Percentiles rank a stretch among this genome's conserved stretches.
Conservation (phyloP, 2,329 filamentous ascomycete species). For the Sporothrix euskadiensis region DNA sequence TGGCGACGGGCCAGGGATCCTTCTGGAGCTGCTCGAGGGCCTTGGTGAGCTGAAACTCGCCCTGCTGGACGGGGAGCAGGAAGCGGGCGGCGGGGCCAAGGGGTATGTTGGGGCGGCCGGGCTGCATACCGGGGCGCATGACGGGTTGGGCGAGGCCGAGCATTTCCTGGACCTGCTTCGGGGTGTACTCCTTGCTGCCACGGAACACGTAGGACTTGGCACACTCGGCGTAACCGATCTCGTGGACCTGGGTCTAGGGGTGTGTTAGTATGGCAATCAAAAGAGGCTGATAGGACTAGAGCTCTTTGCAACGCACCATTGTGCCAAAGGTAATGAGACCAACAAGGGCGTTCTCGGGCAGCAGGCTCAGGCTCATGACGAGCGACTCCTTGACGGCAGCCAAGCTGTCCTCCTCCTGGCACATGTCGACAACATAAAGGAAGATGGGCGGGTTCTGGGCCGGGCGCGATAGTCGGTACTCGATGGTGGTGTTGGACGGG, state of each 20-base stretch:
- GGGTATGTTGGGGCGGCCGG: slow-evolving; percentile 66
- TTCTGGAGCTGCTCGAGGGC: slow-evolving; percentile 92
- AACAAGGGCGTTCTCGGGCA: slow-evolving; percentile 79
- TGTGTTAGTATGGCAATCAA: slow-evolving; percentile 32
- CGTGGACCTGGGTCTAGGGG: slow-evolving; percentile 82
- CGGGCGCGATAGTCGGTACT: slow-evolving; percentile 77
- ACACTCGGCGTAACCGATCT: slow-evolving; percentile 96
- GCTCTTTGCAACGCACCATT: slow-evolving; percentile 61
- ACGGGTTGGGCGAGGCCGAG: slow-evolving; percentile 75
- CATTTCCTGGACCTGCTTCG: slow-evolving; percentile 99
- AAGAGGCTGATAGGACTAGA: too few species aligned
- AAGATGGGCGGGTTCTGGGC: slow-evolving; percentile 87
- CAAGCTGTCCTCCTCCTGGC: slow-evolving; percentile 84
- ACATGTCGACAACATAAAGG: slow-evolving; percentile 83
- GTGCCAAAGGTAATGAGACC: slow-evolving; percentile 87
- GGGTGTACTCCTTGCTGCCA: slow-evolving; percentile 95
- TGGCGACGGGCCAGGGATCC: slow-evolving; percentile 96
- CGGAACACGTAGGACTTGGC: slow-evolving; percentile 98
- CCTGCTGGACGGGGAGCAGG: slow-evolving; percentile 89
- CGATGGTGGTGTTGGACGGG: slow-evolving; percentile 81
- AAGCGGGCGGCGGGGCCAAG: slow-evolving; percentile 85
- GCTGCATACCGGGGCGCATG: slow-evolving; percentile 71
- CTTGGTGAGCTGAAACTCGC: slow-evolving; percentile 96
- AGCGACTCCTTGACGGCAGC: slow-evolving; percentile 82
- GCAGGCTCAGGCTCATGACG: slow-evolving; percentile 78